phyloP scores from a whole-genome alignment of 495 filamentous ascomycete genomes.

The Xylaria acuta region DNA sequence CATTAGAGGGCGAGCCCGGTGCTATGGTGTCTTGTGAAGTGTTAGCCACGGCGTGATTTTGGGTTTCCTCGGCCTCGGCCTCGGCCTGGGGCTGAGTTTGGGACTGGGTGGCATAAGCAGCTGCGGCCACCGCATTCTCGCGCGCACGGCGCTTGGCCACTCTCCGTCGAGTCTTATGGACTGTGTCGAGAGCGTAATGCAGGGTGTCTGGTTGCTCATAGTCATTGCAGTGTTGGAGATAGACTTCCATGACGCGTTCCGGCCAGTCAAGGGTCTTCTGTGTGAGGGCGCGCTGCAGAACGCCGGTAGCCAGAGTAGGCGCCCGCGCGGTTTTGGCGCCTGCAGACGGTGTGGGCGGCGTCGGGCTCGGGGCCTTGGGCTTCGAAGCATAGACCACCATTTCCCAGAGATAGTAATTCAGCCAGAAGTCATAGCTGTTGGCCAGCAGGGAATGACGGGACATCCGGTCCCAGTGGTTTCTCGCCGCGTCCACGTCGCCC shows the following conservation, averaged over 20 bases:
- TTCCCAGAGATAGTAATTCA: conserved; percentile 89
- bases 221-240: conserved; percentile 83
- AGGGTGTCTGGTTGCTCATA: conserved; percentile 79
- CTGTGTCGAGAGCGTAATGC: conserved; percentile 70
- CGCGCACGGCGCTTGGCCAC: conserved; percentile 70
- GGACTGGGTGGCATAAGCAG: conserved; percentile 45
- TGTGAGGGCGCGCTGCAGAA: conserved; percentile 75
- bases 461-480: conserved; percentile 76
- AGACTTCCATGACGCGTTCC: conserved; percentile 84
- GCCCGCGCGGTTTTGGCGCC: conserved; percentile 40
- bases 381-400: conserved; percentile 63
- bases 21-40: conserved; percentile 37
- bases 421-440: conserved; percentile 90
- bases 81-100: conserved; percentile 34
- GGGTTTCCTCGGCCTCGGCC: conserved; percentile 40
- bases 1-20: conserved; percentile 38
- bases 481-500: conserved; percentile 66
- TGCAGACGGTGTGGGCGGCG: conserved; percentile 45
- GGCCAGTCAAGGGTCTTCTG: conserved; percentile 84
- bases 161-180: conserved; percentile 66
- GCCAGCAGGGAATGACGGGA: conserved; percentile 62
- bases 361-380: conserved; percentile 51
- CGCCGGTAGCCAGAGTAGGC: conserved; percentile 71
- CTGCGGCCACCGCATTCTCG: conserved; percentile 65
- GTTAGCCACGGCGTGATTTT: conserved; percentile 39